These are phyloP conservation scores for Taphrina pruni DNA, from an alignment of 1,139 yeast species.

Conservation along the genomic window DNA sequence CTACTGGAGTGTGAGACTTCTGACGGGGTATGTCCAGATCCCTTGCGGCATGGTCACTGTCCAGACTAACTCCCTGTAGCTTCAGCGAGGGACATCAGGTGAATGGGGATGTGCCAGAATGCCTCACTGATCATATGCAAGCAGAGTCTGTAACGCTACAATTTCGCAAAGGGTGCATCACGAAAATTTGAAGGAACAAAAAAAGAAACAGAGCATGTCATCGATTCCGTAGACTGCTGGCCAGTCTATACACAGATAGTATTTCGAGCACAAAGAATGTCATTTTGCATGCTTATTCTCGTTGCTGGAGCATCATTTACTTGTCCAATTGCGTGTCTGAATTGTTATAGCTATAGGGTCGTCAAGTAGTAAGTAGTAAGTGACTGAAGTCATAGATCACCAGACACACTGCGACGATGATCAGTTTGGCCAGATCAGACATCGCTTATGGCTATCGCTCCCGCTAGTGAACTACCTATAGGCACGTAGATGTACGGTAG, in stretches of 20 bases:
- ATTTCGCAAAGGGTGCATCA: background rate
- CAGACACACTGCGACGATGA: too few relatives aligned
- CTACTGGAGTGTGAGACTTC: conserved; percentile 20
- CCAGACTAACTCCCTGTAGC: background rate
- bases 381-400: too few relatives aligned
- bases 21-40: conserved; percentile 7
- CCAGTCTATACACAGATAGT: background rate
- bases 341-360: too few relatives aligned
- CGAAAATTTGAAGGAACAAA: background rate
- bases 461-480: background rate
- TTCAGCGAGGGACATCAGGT: background rate
- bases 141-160: background rate
- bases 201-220: background rate
- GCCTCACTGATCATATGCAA: background rate
- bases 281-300: background rate
- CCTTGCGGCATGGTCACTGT: background rate
- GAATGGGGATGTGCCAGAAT: conserved; percentile 13
- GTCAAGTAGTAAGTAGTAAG: too few relatives aligned
- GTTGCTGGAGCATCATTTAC: background rate
- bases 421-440: background rate
- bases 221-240: background rate
- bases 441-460: background rate
- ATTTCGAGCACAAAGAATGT: background rate
- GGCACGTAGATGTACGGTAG: background rate
- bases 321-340: background rate